These are phyloP conservation scores for Dothideomycetidae sp. DNA, from an alignment of 2,329 filamentous ascomycete species.

Conservation along the genomic window DNA sequence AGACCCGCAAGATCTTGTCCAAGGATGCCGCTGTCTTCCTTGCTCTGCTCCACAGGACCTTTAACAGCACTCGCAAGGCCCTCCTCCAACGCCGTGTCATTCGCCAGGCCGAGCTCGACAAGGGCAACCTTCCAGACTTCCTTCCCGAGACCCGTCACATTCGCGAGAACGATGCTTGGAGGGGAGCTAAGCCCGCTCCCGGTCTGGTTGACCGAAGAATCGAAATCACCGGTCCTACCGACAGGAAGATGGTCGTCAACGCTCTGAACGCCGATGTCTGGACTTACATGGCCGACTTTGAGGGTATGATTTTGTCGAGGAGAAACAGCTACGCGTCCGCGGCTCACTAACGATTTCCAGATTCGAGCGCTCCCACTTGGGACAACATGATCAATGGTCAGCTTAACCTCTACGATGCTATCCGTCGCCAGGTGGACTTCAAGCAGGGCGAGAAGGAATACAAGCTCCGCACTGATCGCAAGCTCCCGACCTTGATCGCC, in stretches of 20 bases:
- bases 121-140: constrained; percentile 80
- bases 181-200: constrained; percentile 76
- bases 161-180: constrained; percentile 88
- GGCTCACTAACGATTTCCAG: constrained; percentile 31
- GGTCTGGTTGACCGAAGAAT: constrained; percentile 86
- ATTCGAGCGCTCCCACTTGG: constrained; percentile 93
- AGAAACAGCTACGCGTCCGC: too few relatives aligned
- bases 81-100: constrained; percentile 74
- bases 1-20: constrained; percentile 80
- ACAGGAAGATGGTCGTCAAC: constrained; percentile 98
- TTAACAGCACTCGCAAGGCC: constrained; percentile 76
- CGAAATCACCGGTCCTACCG: constrained; percentile 93
- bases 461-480: constrained; percentile 84
- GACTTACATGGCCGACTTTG: constrained; percentile 99
- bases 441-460: constrained; percentile 92
- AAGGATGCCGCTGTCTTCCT: constrained; percentile 85
- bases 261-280: constrained; percentile 90
- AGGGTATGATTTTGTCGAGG: constrained; percentile 51
- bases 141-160: constrained; percentile 91
- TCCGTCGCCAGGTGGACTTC: constrained; percentile 88
- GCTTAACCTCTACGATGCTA: constrained; percentile 92
- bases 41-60: constrained; percentile 84
- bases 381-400: constrained; percentile 99
- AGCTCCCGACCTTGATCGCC: constrained; percentile 78
- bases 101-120: constrained; percentile 87